phyloP scores from a whole-genome alignment of 2,329 filamentous ascomycete genomes.

The Raffaelea ambrosiae region DNA sequence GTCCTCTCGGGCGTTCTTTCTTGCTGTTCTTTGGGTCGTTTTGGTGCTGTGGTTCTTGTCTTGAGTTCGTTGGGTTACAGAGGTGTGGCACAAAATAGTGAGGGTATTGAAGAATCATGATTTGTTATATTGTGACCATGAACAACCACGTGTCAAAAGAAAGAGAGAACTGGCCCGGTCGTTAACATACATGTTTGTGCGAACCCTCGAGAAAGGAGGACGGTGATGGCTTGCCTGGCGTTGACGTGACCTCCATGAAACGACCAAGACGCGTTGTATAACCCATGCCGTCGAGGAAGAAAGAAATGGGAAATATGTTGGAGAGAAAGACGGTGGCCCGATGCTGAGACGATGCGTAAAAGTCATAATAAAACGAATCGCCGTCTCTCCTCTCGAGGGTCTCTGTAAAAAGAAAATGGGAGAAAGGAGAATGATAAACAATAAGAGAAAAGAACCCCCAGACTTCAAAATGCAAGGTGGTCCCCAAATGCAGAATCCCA shows the following conservation, averaged over 20 bases:
- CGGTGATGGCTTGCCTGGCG: conserved; percentile 62
- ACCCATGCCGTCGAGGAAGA: background rate
- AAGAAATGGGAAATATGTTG: background rate
- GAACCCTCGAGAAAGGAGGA: conserved; percentile 50
- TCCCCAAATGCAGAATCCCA: background rate
- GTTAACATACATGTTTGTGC: conserved; percentile 60
- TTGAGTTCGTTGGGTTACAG: background rate
- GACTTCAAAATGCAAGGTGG: conserved; percentile 20
- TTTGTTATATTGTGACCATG: conserved; percentile 4
- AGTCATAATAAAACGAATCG: background rate
- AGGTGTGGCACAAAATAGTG: conserved; percentile 1
- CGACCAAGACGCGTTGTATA: background rate
- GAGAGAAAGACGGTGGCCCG: background rate
- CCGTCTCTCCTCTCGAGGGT: conserved; percentile 4
- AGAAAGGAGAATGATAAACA: background rate
- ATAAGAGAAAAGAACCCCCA: background rate
- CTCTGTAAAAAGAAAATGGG: background rate
- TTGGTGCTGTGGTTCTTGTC: background rate
- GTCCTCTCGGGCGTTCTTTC: too few species aligned
- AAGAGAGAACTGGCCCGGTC: conserved; percentile 19
- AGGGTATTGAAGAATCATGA: background rate
- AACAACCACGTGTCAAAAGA: background rate
- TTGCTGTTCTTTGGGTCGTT: too few species aligned
- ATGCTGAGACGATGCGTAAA: background rate
- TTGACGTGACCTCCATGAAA: conserved; percentile 20